A percentile compares a stretch with the other conserved stretches of the same genome.
These are phyloP conservation scores for Nannochloropsis gaditana DNA, from an alignment of 108 stramenopile species.

Conservation along the genomic window DNA sequence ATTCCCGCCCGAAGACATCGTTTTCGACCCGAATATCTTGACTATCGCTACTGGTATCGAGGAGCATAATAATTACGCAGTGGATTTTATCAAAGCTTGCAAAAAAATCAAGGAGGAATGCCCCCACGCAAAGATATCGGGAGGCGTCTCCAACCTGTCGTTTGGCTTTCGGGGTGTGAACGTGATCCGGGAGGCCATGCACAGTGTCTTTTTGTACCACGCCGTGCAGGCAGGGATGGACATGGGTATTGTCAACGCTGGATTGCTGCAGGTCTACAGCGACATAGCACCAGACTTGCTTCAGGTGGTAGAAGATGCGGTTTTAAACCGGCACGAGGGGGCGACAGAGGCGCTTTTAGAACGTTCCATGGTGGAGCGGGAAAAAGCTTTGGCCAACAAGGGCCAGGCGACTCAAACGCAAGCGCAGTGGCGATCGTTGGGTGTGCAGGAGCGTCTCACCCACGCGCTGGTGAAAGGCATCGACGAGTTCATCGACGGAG, in stretches of 20 bases:
- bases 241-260: slow-evolving; percentile 97
- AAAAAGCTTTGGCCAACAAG: slow-evolving; percentile 60
- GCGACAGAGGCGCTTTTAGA: slow-evolving; percentile 91
- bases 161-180: slow-evolving; percentile 90
- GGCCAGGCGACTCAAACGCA: slow-evolving; percentile 30
- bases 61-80: slow-evolving; percentile 90
- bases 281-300: slow-evolving; percentile 79
- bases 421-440: slow-evolving; percentile 38
- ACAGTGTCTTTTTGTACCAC: slow-evolving; percentile 92
- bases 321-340: slow-evolving; percentile 62
- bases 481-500: slow-evolving; percentile 70
- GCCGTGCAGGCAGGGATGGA: slow-evolving; percentile 94
- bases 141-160: slow-evolving; percentile 95
- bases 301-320: slow-evolving; percentile 68
- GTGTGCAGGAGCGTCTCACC: slow-evolving; percentile 76
- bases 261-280: slow-evolving; percentile 73
- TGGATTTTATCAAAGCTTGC: slow-evolving; percentile 94
- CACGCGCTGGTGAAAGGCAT: slow-evolving; percentile 97
- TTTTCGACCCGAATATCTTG: slow-evolving; percentile 98
- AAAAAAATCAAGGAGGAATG: slow-evolving; percentile 88
- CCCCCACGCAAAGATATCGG: slow-evolving; percentile 92
- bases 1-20: slow-evolving; percentile 98
- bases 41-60: slow-evolving; percentile 98
- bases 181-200: slow-evolving; percentile 92
- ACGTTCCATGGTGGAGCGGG: slow-evolving; percentile 62